These are phyloP conservation scores for Kokia cookei DNA, from an alignment of 441 rosid species.

Conservation along the genomic window DNA sequence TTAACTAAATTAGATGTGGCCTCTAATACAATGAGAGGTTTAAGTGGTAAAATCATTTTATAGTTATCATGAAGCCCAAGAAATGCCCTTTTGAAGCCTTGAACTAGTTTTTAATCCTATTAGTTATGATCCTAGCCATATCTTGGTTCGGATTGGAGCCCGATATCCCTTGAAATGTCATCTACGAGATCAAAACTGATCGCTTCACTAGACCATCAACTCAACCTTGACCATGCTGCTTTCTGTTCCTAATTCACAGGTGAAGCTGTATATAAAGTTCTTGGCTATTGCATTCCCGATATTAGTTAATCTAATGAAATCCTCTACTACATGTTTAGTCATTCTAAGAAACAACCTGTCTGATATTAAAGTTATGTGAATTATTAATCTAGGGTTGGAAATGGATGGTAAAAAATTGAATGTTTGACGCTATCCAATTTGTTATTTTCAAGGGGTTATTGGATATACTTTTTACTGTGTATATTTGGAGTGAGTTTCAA, in stretches of 20 bases:
- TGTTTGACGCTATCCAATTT: not conserved
- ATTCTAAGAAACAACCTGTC: not conserved
- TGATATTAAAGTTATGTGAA: not conserved
- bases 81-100: not conserved
- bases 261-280: not conserved
- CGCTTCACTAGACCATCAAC: not conserved
- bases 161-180: not conserved
- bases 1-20: not conserved
- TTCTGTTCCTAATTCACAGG: not conserved
- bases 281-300: not conserved
- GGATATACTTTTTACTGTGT: not conserved
- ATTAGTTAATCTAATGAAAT: not conserved
- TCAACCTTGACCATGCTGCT: not conserved
- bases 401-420: not conserved
- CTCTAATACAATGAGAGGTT: not conserved
- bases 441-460: not conserved
- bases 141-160: not conserved
- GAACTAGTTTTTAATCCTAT: not conserved
- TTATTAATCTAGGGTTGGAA: not conserved
- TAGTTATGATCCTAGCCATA: not conserved
- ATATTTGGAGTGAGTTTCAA: too few species aligned
- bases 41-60: not conserved
- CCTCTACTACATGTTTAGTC: not conserved
- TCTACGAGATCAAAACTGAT: not conserved
- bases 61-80: not conserved